A percentile compares a stretch with the other conserved stretches of the same genome.
phyloP scores from a whole-genome alignment of 306 rosid species.

The Corylus avellana region DNA sequence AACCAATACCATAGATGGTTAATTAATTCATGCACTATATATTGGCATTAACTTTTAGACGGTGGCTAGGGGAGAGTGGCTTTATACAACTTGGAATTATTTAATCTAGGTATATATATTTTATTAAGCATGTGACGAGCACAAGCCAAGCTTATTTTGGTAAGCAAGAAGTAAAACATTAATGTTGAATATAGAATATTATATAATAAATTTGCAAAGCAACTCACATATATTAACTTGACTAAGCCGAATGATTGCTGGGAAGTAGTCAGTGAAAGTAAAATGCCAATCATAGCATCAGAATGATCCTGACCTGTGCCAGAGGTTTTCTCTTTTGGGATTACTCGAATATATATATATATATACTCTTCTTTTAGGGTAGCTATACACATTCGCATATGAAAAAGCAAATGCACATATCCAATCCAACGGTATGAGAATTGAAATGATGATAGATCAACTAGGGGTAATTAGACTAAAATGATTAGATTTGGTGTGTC shows the following conservation, averaged over 20 bases:
- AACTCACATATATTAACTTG: neutral
- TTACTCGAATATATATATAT: neutral
- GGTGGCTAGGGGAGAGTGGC: too few relatives aligned
- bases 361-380: neutral
- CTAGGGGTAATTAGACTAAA: too few relatives aligned
- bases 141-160: neutral
- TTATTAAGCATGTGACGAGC: neutral
- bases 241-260: neutral
- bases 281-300: neutral
- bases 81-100: too few relatives aligned
- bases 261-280: neutral
- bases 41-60: too few relatives aligned
- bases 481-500: neutral
- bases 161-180: neutral
- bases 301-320: neutral
- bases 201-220: neutral
- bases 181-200: neutral
- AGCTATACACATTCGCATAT: neutral
- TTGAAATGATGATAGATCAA: neutral
- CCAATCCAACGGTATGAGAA: neutral
- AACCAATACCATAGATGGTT: too few relatives aligned
- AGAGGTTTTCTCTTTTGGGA: neutral
- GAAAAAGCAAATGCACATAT: neutral
- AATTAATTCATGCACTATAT: too few relatives aligned
- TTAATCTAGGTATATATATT: neutral